Evolutionary conservation across 805 yeast genomes (phyloP), one percentile per base, ranked within the genome.

Genomic region (Cyberlindnera bimundalis): DNA sequence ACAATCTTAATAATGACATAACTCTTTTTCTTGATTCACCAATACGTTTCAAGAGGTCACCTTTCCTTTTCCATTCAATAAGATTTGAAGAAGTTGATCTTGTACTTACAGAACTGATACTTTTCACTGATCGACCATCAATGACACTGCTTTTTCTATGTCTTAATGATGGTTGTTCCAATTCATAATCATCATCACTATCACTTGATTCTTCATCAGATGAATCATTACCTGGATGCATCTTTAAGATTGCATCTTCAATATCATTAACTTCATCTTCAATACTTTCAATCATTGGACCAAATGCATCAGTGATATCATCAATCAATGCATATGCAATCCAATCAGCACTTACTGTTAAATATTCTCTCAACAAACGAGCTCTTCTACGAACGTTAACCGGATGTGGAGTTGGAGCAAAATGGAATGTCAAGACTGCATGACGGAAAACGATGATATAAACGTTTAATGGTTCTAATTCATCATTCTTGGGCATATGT

Each of bases 231-330:
- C 60, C 63, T 3, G 89, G 81, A 60, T 91, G 95, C 91, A 93
- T 83, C 42, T 74, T 73, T 53, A 93, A 67, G 38, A 93, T 91
- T 3, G 90, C 84, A 55, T 91, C 96, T 56, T 93, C 99, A 47
- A 93, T 93, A n/a, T 79, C 74, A 59, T 89, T 88, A 17, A 93
- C 98, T 55, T 93, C 99, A 44, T 81, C 88, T 58, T 93, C 98
- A 38, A 93, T 90, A 34, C 91, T 78, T 43, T 87, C 95, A 47
- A 93, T 90, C 83, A 93, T 79, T 3, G 99, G 99, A 1, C 95
- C 98, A 69, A 87, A 93, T 0, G 95, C 95, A 69, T 93, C 99
- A 0, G 97, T 91, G 48, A 93, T 87, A 60, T 93, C 98, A 67
- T 93, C 99, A 52, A 93, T 87, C 48, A 93, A 66, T 0, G 98